Base-by-base conservation (phyloP, 306 rosid species). In the Cucurbita pepo region DNA sequence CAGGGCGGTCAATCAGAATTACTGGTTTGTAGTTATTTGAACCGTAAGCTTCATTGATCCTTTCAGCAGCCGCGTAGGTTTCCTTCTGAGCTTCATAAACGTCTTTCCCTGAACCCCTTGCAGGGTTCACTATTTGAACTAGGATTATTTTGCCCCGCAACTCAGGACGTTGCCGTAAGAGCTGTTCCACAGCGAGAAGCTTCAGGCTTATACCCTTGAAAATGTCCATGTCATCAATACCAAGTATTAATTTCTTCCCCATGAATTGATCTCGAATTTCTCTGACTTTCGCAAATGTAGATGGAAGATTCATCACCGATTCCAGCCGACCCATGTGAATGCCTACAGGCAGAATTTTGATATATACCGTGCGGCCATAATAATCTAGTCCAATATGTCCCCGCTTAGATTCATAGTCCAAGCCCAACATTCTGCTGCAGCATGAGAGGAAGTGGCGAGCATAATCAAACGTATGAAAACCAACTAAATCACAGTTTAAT, bases 371-470 rank as follows among this genome's bases (percentile, higher is more conserved):
- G 37, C 78, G 78, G 37, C 78, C 78, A 51, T 34, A 75, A 38
- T 75, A 75, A 61, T 75, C 78, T 6, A 75, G 72, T 62, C 78
- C 78, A 60, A 75, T 62, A 56, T 75, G 78, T n/a, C 78, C 78
- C 72, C 78, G 56, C 78, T 62, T 75, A 10, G 78, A 75, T 75
- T 75, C 78, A 62, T 75, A 75, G 59, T 74, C 77, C 34, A 74
- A 41, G 69, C 77, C 77, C 47, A 74, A 48, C 77, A 74, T 74
- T 74, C 77, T 47, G 77, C 77, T 74, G 12, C 77, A 74, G 77
- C 77, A 74, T 10, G 77, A 74, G 77, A 74, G 77, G 47, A 74
- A 74, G 59, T 74, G 77, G 34, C 77, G 77, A 48, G 77, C 77
- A 74, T 74, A 74, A 60, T 74, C 77, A 74, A 74, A 74, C 41